These are phyloP conservation scores for Amniculicola lignicola DNA, from an alignment of 495 filamentous ascomycete genomes.

Conservation along the genomic window DNA sequence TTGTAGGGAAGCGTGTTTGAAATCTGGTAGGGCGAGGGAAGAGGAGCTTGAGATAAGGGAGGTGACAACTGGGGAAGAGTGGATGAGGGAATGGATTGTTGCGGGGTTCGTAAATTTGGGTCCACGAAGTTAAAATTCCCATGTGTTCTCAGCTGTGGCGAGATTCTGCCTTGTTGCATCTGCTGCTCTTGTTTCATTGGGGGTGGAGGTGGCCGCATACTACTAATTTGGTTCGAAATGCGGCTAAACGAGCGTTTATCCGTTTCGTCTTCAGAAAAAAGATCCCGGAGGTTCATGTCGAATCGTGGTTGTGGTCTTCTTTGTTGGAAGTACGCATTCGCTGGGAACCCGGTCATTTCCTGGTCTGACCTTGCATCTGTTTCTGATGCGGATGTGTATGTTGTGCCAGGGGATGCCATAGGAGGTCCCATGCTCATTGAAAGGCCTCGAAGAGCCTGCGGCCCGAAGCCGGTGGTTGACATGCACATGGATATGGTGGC, in stretches of 20 bases:
- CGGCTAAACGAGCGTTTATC: constrained; percentile 30
- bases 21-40: constrained; percentile 25
- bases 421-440: background rate
- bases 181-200: constrained; percentile 32
- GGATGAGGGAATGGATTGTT: background rate
- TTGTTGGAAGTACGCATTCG: constrained; percentile 33
- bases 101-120: constrained; percentile 13
- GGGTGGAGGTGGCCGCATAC: constrained; percentile 43
- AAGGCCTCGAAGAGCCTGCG: constrained; percentile 36
- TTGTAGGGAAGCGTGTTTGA: constrained; percentile 22
- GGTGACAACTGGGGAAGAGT: constrained; percentile 3
- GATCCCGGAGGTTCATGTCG: constrained; percentile 63
- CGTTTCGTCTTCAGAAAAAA: constrained; percentile 45
- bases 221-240: constrained; percentile 35
- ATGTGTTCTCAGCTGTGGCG: constrained; percentile 15
- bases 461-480: constrained; percentile 76
- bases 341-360: constrained; percentile 20
- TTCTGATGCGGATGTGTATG: constrained; percentile 14
- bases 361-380: constrained; percentile 16
- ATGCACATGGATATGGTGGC: constrained; percentile 90
- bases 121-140: constrained; percentile 34
- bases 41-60: background rate
- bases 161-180: constrained; percentile 12
- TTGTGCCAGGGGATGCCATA: constrained; percentile 11
- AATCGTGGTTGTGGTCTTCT: constrained; percentile 53